Base-by-base conservation (phyloP, 495 filamentous ascomycete species). In the Trichocladium uniseriatum region DNA sequence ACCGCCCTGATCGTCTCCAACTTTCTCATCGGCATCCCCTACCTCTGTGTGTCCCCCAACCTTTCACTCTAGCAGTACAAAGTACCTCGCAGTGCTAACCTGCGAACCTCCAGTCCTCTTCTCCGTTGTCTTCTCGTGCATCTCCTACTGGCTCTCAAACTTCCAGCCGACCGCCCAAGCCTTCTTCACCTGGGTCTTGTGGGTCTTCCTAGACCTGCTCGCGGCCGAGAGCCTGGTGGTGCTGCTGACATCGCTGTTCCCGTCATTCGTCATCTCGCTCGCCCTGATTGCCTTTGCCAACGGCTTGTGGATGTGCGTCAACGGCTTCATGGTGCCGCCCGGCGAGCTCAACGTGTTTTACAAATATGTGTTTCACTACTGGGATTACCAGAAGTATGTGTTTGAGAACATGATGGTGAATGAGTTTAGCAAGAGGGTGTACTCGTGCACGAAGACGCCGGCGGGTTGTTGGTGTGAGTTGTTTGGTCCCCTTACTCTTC, bases 321-420 rank as follows among this genome's bases (percentile, higher is more conserved):
- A 80, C 38, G 87, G 87, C 6, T 92, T 92, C 71, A 70, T 91
- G 59, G 84, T 89, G n/a, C 69, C 72, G 11, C 78, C 79, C 13
- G 77, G 67, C 0, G 74, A 82, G 7, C 66, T 92, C 38, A 92
- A 92, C 60, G 77, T 79, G 9, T 92, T 92, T 51, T 92, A 84
- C 81, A 77, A 78, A 60, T 92, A 91, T 61, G 83, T 85, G 1
- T 89, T 89, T 55, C 80, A 86, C 53, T 89, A 85, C 58, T 90
- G 89, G 59, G 84, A 91, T 56, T 89, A 89, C 58, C 84, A 88
- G 67, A 72, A 78, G 16, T 91, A 87, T 55, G 86, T 90, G 27
- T 91, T 92, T 71, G 82, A 88, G 53, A 87, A 86, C 15, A 89
- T 92, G 87, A 87, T 92, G 85, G 78, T 90, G 18, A 91, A 90